Percentiles rank a stretch among this genome's conserved stretches.
These are phyloP conservation scores for Alternaria brassicicola DNA, from an alignment of 2,329 filamentous ascomycete species.

Conservation along the genomic window DNA sequence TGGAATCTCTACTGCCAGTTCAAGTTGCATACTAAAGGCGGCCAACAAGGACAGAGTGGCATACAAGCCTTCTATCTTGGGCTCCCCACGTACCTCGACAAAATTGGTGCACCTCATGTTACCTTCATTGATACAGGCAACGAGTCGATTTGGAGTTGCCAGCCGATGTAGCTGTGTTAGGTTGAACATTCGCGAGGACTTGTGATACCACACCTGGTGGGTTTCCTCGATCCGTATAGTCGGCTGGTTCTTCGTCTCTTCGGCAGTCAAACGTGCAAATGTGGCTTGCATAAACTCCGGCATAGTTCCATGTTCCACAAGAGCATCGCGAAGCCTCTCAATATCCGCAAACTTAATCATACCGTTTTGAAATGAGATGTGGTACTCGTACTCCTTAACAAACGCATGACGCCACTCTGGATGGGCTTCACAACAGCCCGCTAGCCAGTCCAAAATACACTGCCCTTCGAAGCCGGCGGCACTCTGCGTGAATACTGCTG, in stretches of 20 bases:
- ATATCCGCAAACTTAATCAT: background rate
- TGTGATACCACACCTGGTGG: conserved; percentile 16
- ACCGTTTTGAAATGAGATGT: background rate
- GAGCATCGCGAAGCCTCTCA: conserved; percentile 3
- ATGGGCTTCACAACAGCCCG: conserved; percentile 14
- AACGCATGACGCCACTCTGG: conserved; percentile 14
- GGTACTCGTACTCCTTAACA: conserved; percentile 2
- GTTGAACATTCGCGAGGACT: conserved; percentile 29
- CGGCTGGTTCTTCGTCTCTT: background rate
- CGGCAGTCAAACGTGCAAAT: conserved; percentile 1
- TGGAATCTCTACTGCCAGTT: background rate
- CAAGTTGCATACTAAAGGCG: conserved; percentile 8
- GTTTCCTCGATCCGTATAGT: conserved; percentile 5
- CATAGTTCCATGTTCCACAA: conserved; percentile 6
- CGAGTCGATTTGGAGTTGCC: conserved; percentile 2
- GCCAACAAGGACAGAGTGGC: conserved; percentile 16
- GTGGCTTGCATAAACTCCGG: conserved; percentile 7
- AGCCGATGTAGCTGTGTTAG: conserved; percentile 22
- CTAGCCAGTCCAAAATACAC: conserved; percentile 16
- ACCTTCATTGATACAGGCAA: conserved; percentile 3
- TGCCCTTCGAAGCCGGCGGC: background rate
- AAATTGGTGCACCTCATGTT: conserved; percentile 19
- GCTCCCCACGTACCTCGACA: conserved; percentile 26
- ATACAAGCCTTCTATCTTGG: conserved; percentile 22
- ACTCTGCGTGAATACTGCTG: background rate